Evolutionary conservation across 495 filamentous ascomycete species (phyloP), one percentile per base, ranked within the genome.

Genomic region (Terfezia claveryi): DNA sequence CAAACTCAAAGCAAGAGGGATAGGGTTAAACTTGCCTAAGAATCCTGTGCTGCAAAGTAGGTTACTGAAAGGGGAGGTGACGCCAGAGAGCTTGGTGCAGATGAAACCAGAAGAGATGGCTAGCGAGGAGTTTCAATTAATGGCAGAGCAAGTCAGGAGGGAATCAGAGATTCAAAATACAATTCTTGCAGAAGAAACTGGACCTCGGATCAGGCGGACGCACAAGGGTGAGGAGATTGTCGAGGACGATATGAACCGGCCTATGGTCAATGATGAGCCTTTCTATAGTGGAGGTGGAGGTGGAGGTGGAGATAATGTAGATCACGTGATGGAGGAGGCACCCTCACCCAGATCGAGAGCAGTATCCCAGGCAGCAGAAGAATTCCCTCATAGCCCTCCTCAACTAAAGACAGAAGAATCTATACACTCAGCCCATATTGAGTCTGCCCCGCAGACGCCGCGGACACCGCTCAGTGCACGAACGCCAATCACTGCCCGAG

Each of bases 201-300:
- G 77, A 0, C 91, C 89, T 8, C 78, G 87, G 4, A 82, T 94
- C 55, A 76, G 87, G 61, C 80, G 83, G 59, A 95, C 89, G 2
- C 91, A 96, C 66, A 98, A 95, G 67, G 91, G 91, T 36, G 88
- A 95, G 56, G 91, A 98, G 63, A 56, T 93, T 12, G 76, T 98
- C 38, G 86, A 84, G 53, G 80, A 83, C 37, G 83, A 56, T 12
- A 59, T 50, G 10, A 54, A 59, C 11, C n/a, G 12, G 11, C n/a
- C n/a, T 20, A 51, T 17, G 14, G 50, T 16, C 23, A 32, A 27
- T 23, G 50, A 51, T 51, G 23, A 51, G 50, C 50, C 23, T 12
- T n/a, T 23, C 5, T 20, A 51, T 23, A 32, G 50, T 51, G 16
- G n/a, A 17, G 12, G 14, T 44, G 16, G n/a, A 17, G 12, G 14